These are phyloP conservation scores for Cyberlindnera americana DNA, from an alignment of 805 yeast species.

Conservation along the genomic window DNA sequence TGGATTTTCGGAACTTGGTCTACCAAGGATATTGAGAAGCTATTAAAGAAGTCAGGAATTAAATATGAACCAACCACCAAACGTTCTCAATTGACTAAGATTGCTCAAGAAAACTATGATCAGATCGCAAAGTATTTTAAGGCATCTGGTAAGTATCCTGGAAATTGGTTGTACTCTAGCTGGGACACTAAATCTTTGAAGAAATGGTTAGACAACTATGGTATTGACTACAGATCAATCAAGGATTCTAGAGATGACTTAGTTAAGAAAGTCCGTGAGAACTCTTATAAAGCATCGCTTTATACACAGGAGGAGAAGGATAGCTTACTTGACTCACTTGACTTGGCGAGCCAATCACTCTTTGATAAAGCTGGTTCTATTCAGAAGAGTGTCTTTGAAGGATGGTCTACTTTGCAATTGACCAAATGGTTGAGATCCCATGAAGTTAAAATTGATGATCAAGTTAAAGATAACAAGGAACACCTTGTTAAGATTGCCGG, in stretches of 20 bases:
- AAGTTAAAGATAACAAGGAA: conserved; percentile 33
- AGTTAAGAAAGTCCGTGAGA: conserved; percentile 40
- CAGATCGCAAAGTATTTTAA: conserved; percentile 34
- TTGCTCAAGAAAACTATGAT: conserved; percentile 40
- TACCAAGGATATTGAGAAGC: conserved; percentile 29
- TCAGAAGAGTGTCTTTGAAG: conserved; percentile 43
- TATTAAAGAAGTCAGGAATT: conserved; percentile 32
- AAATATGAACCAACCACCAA: conserved; percentile 28
- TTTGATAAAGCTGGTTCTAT: conserved; percentile 38
- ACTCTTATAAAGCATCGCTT: conserved; percentile 41
- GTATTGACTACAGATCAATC: conserved; percentile 34
- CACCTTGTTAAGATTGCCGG: conserved; percentile 34
- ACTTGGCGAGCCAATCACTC: conserved; percentile 33
- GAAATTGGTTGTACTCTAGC: conserved; percentile 47
- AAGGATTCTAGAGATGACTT: conserved; percentile 45
- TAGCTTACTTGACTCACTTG: conserved; percentile 37
- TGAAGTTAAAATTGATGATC: conserved; percentile 36
- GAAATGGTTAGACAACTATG: conserved; percentile 46
- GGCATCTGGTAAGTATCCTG: conserved; percentile 44
- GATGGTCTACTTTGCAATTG: conserved; percentile 53
- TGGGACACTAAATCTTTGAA: conserved; percentile 52
- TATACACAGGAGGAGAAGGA: conserved; percentile 37
- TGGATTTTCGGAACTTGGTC: conserved; percentile 54
- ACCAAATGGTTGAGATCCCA: conserved; percentile 50
- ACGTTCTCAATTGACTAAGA: conserved; percentile 39